Conservation (phyloP, 345 rosid species). For the Physaria fendleri region DNA sequence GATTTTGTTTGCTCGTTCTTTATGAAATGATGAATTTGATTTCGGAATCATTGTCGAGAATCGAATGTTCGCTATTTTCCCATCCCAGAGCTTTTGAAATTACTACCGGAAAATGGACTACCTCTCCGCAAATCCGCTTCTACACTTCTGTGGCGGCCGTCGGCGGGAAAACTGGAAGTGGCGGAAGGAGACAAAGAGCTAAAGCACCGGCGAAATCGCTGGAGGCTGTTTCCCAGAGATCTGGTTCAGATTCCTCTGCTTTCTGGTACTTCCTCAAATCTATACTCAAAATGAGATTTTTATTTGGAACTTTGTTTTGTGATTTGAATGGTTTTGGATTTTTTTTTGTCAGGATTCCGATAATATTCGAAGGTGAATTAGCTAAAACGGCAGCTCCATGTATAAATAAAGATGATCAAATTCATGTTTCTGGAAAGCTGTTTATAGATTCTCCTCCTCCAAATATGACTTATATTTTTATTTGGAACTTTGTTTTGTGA, state of each 20-base stretch:
- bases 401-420: no score
- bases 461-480: no score
- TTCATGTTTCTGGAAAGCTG: no score
- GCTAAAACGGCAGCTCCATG: no score
- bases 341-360: no score
- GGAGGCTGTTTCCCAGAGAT: constrained; percentile 31
- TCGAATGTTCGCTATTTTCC: constrained; percentile 12
- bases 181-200: constrained; percentile 12
- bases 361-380: no score
- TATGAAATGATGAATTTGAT: constrained; percentile 33
- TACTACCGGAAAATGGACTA: constrained; percentile 8
- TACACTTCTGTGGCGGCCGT: constrained; percentile 5
- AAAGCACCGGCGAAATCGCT: constrained; percentile 5
- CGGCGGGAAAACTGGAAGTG: constrained; percentile 3
- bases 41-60: constrained; percentile 19
- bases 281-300: neutral
- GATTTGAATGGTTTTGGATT: neutral
- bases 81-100: neutral
- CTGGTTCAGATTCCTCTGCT: constrained; percentile 34
- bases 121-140: constrained; percentile 19
- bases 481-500: no score
- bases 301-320: neutral
- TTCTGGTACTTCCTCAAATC: constrained; percentile 21
- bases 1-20: no score
- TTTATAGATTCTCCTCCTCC: no score